These are phyloP conservation scores for Trametes elegans DNA, from an alignment of 768 basidiomycete genomes.

Conservation along the genomic window DNA sequence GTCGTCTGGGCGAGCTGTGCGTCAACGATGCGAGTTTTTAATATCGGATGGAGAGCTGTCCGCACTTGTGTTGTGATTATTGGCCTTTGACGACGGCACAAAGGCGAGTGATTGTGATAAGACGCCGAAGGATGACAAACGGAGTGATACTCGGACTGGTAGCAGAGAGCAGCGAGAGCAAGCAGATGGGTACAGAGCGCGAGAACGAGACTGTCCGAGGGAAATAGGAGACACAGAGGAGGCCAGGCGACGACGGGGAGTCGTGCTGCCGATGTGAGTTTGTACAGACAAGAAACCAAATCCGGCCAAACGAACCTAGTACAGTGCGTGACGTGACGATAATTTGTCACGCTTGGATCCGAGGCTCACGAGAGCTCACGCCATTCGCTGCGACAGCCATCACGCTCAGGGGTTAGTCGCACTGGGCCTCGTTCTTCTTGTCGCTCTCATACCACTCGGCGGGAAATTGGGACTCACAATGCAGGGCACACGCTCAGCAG, in stretches of 20 bases:
- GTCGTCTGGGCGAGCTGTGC: too few relatives aligned
- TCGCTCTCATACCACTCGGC: too few relatives aligned
- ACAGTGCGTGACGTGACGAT: slow-evolving; percentile 29
- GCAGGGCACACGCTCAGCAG: too few relatives aligned
- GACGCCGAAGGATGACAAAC: neutral
- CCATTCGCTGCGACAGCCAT: slow-evolving; percentile 6
- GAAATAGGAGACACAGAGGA: neutral
- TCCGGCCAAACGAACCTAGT: slow-evolving; percentile 31
- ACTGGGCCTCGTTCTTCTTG: neutral
- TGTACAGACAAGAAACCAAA: slow-evolving; percentile 33
- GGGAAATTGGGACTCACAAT: too few relatives aligned
- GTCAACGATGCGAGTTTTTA: too few relatives aligned
- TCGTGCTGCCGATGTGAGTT: slow-evolving; percentile 21
- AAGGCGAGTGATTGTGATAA: slow-evolving; percentile 12
- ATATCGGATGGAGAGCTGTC: neutral
- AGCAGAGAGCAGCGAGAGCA: neutral
- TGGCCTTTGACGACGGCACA: neutral
- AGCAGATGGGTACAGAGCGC: neutral
- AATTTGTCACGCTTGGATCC: slow-evolving; percentile 20
- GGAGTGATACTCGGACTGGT: neutral
- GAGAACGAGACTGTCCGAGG: neutral
- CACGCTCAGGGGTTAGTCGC: neutral
- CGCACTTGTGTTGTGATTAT: neutral
- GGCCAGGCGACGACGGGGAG: slow-evolving; percentile 5
- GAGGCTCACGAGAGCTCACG: slow-evolving; percentile 19